A percentile compares a stretch with the other conserved stretches of the same genome.
These are phyloP conservation scores for Adiantum capillusveneris DNA, from an alignment of 75 land plant genomes.

Conservation along the genomic window DNA sequence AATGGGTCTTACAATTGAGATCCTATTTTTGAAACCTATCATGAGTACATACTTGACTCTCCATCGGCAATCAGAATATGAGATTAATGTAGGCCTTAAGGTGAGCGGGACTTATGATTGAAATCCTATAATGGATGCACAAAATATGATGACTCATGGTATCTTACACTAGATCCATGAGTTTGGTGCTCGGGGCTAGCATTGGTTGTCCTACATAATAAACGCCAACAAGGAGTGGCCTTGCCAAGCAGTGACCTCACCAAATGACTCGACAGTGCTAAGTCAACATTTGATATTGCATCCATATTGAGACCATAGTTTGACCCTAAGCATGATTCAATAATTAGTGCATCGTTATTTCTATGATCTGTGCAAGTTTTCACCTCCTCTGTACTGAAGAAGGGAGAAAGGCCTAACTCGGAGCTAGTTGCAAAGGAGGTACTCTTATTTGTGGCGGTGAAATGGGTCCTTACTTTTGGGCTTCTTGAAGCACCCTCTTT, in stretches of 20 bases:
- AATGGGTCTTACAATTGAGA: too few relatives aligned
- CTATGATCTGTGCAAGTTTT: too few relatives aligned
- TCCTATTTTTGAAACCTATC: too few relatives aligned
- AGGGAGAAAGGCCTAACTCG: conserved; percentile 64
- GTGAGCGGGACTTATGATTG: too few relatives aligned
- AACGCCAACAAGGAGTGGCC: too few relatives aligned
- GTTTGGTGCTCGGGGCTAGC: not conserved
- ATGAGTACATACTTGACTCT: too few relatives aligned
- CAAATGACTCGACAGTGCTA: not conserved
- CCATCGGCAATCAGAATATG: too few relatives aligned
- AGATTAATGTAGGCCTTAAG: too few relatives aligned
- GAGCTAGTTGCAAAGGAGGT: conserved; percentile 75
- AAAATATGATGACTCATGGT: not conserved
- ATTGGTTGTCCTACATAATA: not conserved
- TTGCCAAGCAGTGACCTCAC: not conserved
- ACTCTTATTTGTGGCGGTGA: conserved; percentile 56
- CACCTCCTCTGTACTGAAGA: conserved; percentile 8
- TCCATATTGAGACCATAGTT: not conserved
- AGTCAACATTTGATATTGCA: not conserved
- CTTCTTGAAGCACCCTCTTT: conserved; percentile 67
- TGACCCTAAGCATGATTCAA: not conserved
- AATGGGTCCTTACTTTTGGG: conserved; percentile 58
- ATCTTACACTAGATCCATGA: not conserved
- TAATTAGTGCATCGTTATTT: not conserved
- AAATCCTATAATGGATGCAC: not conserved